Evolutionary conservation across 495 filamentous ascomycete genomes (phyloP).

Genomic region (Aspergillus steynii): DNA sequence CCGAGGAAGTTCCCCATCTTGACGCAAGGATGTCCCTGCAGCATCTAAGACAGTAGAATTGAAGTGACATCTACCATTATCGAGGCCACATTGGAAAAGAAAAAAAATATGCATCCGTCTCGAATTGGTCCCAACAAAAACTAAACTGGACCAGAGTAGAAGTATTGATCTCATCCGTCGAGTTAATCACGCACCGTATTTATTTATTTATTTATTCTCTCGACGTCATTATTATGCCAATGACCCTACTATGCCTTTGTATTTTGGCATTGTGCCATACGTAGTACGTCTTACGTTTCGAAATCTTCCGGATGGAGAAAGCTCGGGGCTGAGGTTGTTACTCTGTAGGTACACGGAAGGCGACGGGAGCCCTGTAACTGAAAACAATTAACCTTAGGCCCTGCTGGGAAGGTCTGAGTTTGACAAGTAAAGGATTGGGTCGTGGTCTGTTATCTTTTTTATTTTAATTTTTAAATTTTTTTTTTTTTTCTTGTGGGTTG

Average conservation of each 20-base stretch:
- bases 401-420: too few relatives aligned
- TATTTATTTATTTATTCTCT: neutral
- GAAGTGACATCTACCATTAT: neutral
- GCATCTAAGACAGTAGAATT: neutral
- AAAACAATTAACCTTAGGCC: neutral
- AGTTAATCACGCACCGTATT: neutral
- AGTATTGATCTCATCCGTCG: neutral
- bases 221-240: neutral
- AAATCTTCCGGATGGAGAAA: neutral
- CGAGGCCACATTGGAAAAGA: neutral
- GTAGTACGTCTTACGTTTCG: neutral
- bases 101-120: neutral
- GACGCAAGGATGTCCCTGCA: neutral
- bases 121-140: neutral
- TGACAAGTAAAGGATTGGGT: too few relatives aligned
- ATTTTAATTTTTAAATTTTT: neutral
- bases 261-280: too few relatives aligned
- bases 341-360: neutral
- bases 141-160: neutral
- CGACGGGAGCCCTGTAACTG: neutral
- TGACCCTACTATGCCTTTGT: neutral
- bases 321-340: too few relatives aligned
- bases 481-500: slow-evolving; percentile 4
- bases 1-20: neutral
- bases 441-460: neutral